Evolutionary conservation across 768 basidiomycete genomes (phyloP).

Genomic region (Psilocybe azurescens): DNA sequence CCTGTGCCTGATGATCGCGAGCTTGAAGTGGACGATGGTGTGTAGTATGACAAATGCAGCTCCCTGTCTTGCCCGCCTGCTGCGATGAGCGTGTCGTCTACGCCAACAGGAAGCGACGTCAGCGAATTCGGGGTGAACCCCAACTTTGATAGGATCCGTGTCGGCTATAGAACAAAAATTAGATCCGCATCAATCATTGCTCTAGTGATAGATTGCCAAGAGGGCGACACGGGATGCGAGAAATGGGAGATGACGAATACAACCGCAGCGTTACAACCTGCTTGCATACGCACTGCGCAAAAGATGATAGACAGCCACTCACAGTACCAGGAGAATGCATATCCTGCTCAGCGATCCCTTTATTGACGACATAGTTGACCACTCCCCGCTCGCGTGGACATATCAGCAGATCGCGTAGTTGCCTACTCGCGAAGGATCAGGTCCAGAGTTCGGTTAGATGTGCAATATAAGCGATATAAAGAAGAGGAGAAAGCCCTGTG

Average conservation of each 20-base stretch:
- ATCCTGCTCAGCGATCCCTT: slow-evolving; percentile 64
- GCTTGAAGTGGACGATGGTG: slow-evolving; percentile 34
- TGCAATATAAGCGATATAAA: too few relatives aligned
- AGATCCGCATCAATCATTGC: not conserved
- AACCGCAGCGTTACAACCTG: not conserved
- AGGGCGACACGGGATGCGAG: not conserved
- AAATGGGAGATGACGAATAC: not conserved
- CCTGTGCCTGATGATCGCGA: not conserved
- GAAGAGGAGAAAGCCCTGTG: not conserved
- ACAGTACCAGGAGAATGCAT: slow-evolving; percentile 34
- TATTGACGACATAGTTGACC: slow-evolving; percentile 60
- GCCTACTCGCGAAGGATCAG: slow-evolving; percentile 41
- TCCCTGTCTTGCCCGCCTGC: slow-evolving; percentile 79
- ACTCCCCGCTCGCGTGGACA: slow-evolving; percentile 72
- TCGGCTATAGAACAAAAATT: slow-evolving; percentile 34
- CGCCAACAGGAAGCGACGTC: slow-evolving; percentile 56
- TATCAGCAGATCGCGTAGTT: slow-evolving; percentile 77
- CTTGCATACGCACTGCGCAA: not conserved
- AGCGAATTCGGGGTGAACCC: slow-evolving; percentile 69
- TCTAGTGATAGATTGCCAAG: slow-evolving; percentile 1
- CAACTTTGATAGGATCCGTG: slow-evolving; percentile 56
- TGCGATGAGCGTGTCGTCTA: slow-evolving; percentile 64
- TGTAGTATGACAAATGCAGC: slow-evolving; percentile 62
- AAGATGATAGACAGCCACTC: slow-evolving; percentile 9
- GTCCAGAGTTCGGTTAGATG: too few relatives aligned